Conservation (phyloP, 768 basidiomycete species). For the Trametes elegans region DNA sequence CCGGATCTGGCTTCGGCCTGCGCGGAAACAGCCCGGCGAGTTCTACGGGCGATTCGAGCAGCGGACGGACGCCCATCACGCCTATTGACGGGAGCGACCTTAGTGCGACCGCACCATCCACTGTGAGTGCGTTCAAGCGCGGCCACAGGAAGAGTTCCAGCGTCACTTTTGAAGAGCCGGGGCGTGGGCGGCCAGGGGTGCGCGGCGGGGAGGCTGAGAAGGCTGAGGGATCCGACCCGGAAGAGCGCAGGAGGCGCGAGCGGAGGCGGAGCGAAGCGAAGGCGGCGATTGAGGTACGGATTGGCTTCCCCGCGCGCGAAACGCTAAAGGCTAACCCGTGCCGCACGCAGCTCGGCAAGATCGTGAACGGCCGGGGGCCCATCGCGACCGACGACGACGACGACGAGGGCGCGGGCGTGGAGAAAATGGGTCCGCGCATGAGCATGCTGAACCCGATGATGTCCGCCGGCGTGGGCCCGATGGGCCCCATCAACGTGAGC, state of each 20-base stretch:
- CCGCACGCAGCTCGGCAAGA: conserved; percentile 72
- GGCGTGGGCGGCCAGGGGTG: conserved; percentile 28
- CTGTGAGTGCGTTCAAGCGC: conserved; percentile 21
- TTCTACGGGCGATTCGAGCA: conserved; percentile 84
- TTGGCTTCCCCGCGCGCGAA: neutral
- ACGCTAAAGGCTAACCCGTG: neutral
- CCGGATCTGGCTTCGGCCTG: conserved; percentile 18
- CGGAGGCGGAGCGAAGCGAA: conserved; percentile 80
- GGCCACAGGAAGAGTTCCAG: conserved; percentile 54
- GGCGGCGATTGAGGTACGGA: conserved; percentile 81
- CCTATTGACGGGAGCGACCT: conserved; percentile 77
- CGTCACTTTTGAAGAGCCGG: conserved; percentile 66
- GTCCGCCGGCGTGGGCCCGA: conserved; percentile 12
- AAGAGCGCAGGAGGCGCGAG: conserved; percentile 63
- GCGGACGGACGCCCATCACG: conserved; percentile 70
- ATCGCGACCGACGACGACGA: conserved; percentile 39
- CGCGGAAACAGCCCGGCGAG: conserved; percentile 73
- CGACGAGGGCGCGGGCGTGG: conserved; percentile 30
- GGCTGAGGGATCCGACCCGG: conserved; percentile 26
- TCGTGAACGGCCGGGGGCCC: conserved; percentile 76
- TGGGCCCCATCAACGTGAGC: conserved; percentile 26
- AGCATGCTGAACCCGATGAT: conserved; percentile 36
- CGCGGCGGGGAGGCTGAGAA: conserved; percentile 25
- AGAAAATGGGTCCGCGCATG: conserved; percentile 33
- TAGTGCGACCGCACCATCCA: conserved; percentile 20